Base-by-base conservation (phyloP, 2,329 filamentous ascomycete species). In the Fusarium caatingaense region DNA sequence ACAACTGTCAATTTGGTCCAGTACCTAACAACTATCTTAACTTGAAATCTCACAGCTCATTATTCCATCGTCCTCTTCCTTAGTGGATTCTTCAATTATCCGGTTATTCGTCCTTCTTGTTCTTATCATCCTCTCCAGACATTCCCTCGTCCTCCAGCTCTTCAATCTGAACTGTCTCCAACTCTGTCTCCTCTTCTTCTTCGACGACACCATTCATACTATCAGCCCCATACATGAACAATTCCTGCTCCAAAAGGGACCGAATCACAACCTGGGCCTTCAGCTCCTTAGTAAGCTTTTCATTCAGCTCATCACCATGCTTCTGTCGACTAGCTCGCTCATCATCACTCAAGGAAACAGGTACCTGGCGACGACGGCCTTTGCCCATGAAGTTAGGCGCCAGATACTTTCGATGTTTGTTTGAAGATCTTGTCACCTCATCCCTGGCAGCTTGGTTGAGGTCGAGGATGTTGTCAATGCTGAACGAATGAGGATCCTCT, bases 231-330 rank as follows among this genome's bases (percentile, higher is more conserved):
- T n/a, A 25, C 3, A 59, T 5, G 5, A 49, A 18, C 42, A 40
- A 3, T 1, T 66, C 28, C 4, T 42, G 61, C 1, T 55, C 48
- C 18, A 20, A 3, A 8, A 66, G 42, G 0, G 63, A 60, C 0
- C n/a, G 34, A 10, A 66, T 23, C 0, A 60, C 55, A 15, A 20
- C 5, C 5, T 49, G 18, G 0, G 37, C 10, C 1, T 20, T n/a
- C 5, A 70, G 11, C 2, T 44, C 48, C 0, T 4, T 21, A 0
- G 32, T 66, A 2, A 66, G 6, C 1, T 41, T 32, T 0, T 45
- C 16, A 21, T 66, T 66, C 18, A 66, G 12, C 7, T 66, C 56
- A 5, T 66, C 62, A 0, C 62, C 64, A 7, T 37, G 1, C 6
- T 48, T 13, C 27, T 40, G 48, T 0, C 40, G 56, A 1, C 2